Evolutionary conservation across 495 filamentous ascomycete genomes (phyloP), one percentile per base, ranked within the genome.

Genomic region (Usnea hakonensis): DNA sequence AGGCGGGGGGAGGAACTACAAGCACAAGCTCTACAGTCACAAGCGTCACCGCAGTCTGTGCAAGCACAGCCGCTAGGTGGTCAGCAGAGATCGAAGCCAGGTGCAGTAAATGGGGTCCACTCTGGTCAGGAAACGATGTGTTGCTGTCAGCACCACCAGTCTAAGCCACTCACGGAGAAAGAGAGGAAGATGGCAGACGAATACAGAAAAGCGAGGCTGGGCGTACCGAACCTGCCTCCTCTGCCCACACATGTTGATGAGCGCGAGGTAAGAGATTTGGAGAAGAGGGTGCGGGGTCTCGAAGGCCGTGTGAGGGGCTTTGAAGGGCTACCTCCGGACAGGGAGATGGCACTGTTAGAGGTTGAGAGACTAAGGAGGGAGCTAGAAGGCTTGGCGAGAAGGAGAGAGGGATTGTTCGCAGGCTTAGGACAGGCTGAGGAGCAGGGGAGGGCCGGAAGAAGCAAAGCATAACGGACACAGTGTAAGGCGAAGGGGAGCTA

Each of bases 311-410:
- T 88, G 11, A 72, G 71, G 33, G 78, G 73, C 0, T 90, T 85
- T 63, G 76, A 82, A 63, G 83, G 84, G 0, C 65, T 91, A 64
- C 85, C 88, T 21, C 80, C 81, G 21, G 86, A 90, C 62, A 75
- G 74, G 54, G 86, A 88, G 61, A 74, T 80, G 41, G 87, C 88
- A 28, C 73, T 86, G 60, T 61, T 76, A 26, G 83, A 87, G 71
- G 73, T 90, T 37, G 85, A 88, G 67, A 73, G 70, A 41, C 67
- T 85, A 63, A 77, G 83, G 55, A 71, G 68, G 28, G 82, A 88
- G 67, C 67, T 90, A 52, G 75, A 79, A 44, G 72, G 72, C 33
- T 65, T 86, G 57, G 81, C 78, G 55, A 70, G 71, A 64, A 71
- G 75, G 57, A 77, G 87, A 57, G 86, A 90, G 37, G 66, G 62